Evolutionary conservation across 257 asterid genomes (phyloP).

Genomic region (Salvia hispanica): DNA sequence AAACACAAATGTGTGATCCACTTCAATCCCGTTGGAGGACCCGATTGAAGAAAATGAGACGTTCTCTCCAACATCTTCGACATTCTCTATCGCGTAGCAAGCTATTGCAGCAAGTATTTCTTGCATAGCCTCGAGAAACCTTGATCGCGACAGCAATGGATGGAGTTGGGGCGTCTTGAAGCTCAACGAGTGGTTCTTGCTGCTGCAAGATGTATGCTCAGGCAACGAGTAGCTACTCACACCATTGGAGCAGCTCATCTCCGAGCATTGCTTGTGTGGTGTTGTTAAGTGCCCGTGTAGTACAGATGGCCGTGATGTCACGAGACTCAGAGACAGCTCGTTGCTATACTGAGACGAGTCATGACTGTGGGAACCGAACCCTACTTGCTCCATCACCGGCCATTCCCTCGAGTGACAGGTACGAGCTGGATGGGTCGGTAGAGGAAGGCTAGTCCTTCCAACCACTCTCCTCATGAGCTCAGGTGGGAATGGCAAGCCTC

Average conservation of each 20-base stretch:
- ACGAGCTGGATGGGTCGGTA: not conserved
- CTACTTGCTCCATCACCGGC: conserved; percentile 39
- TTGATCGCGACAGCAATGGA: conserved; percentile 49
- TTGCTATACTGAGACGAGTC: conserved; percentile 52
- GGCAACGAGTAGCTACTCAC: conserved; percentile 43
- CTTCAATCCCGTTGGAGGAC: conserved; percentile 29
- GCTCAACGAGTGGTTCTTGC: conserved; percentile 44
- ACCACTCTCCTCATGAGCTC: conserved; percentile 14
- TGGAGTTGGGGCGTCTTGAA: conserved; percentile 49
- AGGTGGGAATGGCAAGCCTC: conserved; percentile 26
- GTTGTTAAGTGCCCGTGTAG: conserved; percentile 17
- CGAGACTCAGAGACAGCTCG: conserved; percentile 68
- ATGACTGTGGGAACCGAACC: conserved; percentile 22
- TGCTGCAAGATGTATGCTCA: conserved; percentile 48
- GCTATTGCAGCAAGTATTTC: conserved; percentile 77
- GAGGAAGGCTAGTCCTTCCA: conserved; percentile 8
- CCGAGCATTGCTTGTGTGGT: conserved; percentile 55
- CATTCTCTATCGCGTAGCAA: conserved; percentile 48
- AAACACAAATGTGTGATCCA: conserved; percentile 9
- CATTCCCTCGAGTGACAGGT: conserved; percentile 35
- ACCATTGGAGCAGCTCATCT: conserved; percentile 46
- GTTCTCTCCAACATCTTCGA: conserved; percentile 17
- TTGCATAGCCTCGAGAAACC: conserved; percentile 62
- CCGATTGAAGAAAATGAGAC: not conserved
- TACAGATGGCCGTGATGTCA: conserved; percentile 42